A percentile compares a stretch with the other conserved stretches of the same genome.
phyloP scores from a whole-genome alignment of 768 basidiomycete genomes.

The Termitomyces sp. region DNA sequence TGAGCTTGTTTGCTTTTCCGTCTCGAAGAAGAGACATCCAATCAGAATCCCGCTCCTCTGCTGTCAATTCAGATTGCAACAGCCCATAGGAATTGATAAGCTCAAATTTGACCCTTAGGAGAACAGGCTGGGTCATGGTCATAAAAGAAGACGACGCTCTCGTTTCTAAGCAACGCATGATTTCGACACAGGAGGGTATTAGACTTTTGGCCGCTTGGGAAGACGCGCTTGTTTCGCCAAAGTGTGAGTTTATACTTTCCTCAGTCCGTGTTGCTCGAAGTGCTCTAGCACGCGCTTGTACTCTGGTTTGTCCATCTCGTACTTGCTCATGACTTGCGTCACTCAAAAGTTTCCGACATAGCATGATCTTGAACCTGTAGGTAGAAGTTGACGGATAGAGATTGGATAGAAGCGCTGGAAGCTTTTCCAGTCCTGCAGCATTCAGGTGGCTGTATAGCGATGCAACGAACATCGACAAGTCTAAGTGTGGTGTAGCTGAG shows the following conservation, averaged over 20 bases:
- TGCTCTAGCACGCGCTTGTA: conserved; percentile 22
- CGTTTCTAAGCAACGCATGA: conserved; percentile 18
- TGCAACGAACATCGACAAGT: conserved; percentile 35
- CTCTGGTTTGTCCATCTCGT: conserved; percentile 15
- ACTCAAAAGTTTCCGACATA: conserved; percentile 34
- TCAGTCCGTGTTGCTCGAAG: conserved; percentile 14
- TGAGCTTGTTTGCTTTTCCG: conserved; percentile 21
- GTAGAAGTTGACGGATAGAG: conserved; percentile 32
- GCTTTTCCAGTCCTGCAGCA: conserved; percentile 21
- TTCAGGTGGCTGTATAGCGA: conserved; percentile 33
- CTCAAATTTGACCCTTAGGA: conserved; percentile 33
- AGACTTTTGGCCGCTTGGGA: conserved; percentile 13
- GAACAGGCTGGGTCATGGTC: conserved; percentile 9
- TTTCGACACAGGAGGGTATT: conserved; percentile 19
- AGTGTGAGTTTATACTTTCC: conserved; percentile 7
- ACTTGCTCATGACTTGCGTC: conserved; percentile 4
- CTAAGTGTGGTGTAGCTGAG: conserved; percentile 30
- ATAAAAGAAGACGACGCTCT: conserved; percentile 4
- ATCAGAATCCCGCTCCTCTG: conserved; percentile 27
- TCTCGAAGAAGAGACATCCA: conserved; percentile 29
- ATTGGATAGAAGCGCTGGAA: conserved; percentile 33
- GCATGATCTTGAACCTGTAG: conserved; percentile 38
- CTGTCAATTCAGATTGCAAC: conserved; percentile 26
- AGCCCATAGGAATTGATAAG: conserved; percentile 37
- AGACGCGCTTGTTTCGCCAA: neutral